Base-by-base conservation (phyloP, 805 yeast species). In the Lachancea kluyveri region DNA sequence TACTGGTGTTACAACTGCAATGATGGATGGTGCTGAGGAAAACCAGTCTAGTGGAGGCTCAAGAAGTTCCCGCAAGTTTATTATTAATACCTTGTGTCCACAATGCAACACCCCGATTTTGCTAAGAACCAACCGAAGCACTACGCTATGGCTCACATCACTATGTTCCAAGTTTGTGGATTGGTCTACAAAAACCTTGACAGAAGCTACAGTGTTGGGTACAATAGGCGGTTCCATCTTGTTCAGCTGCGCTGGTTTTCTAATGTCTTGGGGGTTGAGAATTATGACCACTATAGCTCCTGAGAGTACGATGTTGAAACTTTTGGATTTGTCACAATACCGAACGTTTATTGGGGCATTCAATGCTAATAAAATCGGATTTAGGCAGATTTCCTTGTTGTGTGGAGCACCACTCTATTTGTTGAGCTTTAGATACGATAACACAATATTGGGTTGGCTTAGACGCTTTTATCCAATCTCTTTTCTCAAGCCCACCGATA, bases 81-180 rank as follows among this genome's bases (percentile, higher is more conserved):
- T 33, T 15, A 33, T 33, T 14, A 33, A 43, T 64, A 8, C 50
- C 5, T 31, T 28, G 10, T 57, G 62, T 31, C 62, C 62, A 5
- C 62, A 55, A 30, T 57, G 62, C 38, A 42, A 43, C 29, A 24
- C 46, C 3, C 39, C 40, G 8, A 49, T 57, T 9, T 29, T 37
- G 13, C 37, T 55, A 7, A 36, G 26, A 18, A 33, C 32, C 5
- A 28, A 35, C 26, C 18, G 38, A 5, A 24, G 19, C 12, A 37
- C 16, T 34, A 48, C 8, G 7, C 21, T 26, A 12, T 23, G 26
- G 28, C 4, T 36, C 36, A 29, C 52, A 39, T 21, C 43, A 39
- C 10, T 37, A 40, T 26, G 38, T 34, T 12, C 33, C 26, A 21
- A 26, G 14, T 6, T 33, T 28, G 19, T 16, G 4, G 19, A 33